Evolutionary conservation across 2,329 filamentous ascomycete species (phyloP), one percentile per base, ranked within the genome.

Genomic region (Phyllosticta paracitricarpa): DNA sequence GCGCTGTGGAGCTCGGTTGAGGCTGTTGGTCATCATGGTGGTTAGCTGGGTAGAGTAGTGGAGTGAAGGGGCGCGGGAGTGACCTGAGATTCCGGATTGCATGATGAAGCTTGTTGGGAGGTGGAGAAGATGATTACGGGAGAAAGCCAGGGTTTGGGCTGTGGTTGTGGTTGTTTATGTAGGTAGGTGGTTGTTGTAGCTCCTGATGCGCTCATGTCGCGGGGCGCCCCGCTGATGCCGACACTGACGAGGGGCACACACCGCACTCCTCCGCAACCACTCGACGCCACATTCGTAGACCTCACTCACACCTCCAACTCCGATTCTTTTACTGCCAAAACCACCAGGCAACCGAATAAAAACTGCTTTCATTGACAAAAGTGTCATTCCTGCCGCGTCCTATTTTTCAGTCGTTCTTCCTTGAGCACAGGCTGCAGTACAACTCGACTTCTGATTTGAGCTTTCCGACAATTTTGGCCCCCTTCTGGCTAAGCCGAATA

Each of bases 1-100:
- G 88, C 81, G 68, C 84, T 78, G 71, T 86, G 82, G 64, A 94
- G 87, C 80, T 93, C 89, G 75, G 86, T 75, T 61, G 89, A 92
- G 66, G 88, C 90, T 89, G 71, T 56, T 28, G 54, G 54, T 69
- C 61, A 61, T 69, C 61, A 61, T 51, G 28, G 60, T 22, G 19
- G 56, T 52, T 40, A 52, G 65, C 71, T 64, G 68, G 67, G 57
- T 6, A 58, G 51, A 10, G 19, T 51, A 54, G 3, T 62, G 25
- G 10, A 10, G 56, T 12, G 53, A 19, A 58, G 14, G 33, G 22
- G 33, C 55, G 22, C 33, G 58, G 48, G 54, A 40, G 25, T 56
- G 79, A 87, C 87, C 87, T 75, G 86, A 84, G 68, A 91, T 91
- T 75, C 88, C 88, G 40, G 88, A 91, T 79, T 91, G 88, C 88